phyloP scores from a whole-genome alignment of 2,329 filamentous ascomycete species.

The Lecanicillium sp. region DNA sequence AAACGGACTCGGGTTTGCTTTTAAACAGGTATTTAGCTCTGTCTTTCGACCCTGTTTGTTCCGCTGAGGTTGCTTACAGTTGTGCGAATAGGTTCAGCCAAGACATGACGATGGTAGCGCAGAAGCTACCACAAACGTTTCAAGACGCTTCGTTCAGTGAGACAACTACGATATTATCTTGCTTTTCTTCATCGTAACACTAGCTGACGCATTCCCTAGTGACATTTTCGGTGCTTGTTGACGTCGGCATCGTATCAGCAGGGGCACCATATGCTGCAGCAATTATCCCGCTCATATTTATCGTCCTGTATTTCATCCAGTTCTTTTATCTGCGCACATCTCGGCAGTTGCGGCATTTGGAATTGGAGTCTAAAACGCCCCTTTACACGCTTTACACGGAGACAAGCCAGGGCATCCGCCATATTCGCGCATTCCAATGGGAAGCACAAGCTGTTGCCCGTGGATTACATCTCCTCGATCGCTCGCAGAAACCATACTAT shows the following conservation, averaged over 20 bases:
- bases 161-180: not conserved
- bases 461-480: not conserved
- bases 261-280: not conserved
- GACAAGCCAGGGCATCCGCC: conserved; percentile 17
- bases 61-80: not conserved
- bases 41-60: not conserved
- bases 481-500: not conserved
- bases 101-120: not conserved
- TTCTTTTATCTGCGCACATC: conserved; percentile 36
- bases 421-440: conserved; percentile 26
- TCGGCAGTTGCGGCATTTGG: conserved; percentile 44
- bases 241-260: not conserved
- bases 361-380: conserved; percentile 42
- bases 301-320: conserved; percentile 26
- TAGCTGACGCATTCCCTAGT: not conserved
- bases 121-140: not conserved
- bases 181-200: not conserved
- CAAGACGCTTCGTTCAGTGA: too few species aligned
- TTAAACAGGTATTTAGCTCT: conserved; percentile 3
- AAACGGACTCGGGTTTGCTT: not conserved
- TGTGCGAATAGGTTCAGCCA: not conserved
- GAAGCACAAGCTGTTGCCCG: conserved; percentile 17
- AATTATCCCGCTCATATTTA: not conserved
- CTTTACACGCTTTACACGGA: conserved; percentile 32
- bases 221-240: not conserved